phyloP scores from a whole-genome alignment of 148 eudicot species.

The Polygonum maritimum region DNA sequence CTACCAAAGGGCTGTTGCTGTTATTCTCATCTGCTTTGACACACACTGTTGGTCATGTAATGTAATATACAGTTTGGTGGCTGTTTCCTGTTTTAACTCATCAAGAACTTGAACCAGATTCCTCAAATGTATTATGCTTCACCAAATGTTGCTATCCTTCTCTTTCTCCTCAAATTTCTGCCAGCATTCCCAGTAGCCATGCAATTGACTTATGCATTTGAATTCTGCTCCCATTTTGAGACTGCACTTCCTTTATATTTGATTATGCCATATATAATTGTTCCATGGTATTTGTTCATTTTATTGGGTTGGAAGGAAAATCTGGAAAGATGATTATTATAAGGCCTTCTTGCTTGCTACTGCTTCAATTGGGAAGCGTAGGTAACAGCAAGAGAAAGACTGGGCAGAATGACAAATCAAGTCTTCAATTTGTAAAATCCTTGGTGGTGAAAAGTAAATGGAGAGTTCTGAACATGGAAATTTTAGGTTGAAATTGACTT shows the following conservation, averaged over 20 bases:
- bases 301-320: not conserved
- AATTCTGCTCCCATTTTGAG: no score
- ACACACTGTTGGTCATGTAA: not conserved
- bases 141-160: not conserved
- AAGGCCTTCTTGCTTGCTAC: no score
- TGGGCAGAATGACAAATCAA: no score
- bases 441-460: no score
- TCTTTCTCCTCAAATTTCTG: not conserved
- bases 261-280: not conserved
- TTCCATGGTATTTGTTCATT: not conserved
- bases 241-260: no score
- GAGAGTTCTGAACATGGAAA: no score
- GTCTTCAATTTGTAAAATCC: no score
- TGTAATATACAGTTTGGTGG: slow-evolving; percentile 2
- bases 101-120: not conserved
- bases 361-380: no score
- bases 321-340: not conserved
- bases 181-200: no score
- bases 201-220: no score
- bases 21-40: not conserved
- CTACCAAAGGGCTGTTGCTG: slow-evolving; percentile 1
- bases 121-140: not conserved
- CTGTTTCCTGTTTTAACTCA: not conserved
- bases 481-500: no score
- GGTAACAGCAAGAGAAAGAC: no score